phyloP scores from a whole-genome alignment of 495 filamentous ascomycete genomes.

The Baudoinia panamericana region DNA sequence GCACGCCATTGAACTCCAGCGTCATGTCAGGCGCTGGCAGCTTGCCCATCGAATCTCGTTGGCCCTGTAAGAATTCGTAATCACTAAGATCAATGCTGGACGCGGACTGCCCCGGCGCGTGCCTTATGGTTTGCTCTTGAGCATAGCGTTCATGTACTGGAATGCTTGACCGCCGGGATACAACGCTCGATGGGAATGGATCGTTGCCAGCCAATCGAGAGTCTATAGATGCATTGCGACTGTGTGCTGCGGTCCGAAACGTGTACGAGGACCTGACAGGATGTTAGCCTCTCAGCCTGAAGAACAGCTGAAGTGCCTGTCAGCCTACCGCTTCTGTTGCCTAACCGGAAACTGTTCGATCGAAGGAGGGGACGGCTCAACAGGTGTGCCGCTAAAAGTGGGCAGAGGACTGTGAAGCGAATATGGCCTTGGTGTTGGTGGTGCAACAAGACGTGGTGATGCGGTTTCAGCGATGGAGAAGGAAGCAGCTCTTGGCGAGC shows the following conservation, averaged over 20 bases:
- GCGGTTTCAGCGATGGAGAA: constrained; percentile 14
- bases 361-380: constrained; percentile 4
- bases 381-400: not conserved
- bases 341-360: not conserved
- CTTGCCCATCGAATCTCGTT: constrained; percentile 2
- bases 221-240: constrained; percentile 4
- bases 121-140: constrained; percentile 5
- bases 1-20: constrained; percentile 12
- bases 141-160: constrained; percentile 15
- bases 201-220: constrained; percentile 3
- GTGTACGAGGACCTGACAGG: not conserved
- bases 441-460: constrained; percentile 14
- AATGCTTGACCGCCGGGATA: constrained; percentile 10
- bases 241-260: not conserved
- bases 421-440: constrained; percentile 8
- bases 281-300: not conserved
- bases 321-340: not conserved
- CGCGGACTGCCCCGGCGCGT: constrained; percentile 12
- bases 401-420: constrained; percentile 10
- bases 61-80: constrained; percentile 3
- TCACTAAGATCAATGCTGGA: constrained; percentile 14
- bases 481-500: constrained; percentile 11
- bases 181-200: not conserved
- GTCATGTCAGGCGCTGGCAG: constrained; percentile 15
- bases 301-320: not conserved